These are phyloP conservation scores for Pseudocercospora crystallina DNA, from an alignment of 2,329 filamentous ascomycete genomes.

Conservation along the genomic window DNA sequence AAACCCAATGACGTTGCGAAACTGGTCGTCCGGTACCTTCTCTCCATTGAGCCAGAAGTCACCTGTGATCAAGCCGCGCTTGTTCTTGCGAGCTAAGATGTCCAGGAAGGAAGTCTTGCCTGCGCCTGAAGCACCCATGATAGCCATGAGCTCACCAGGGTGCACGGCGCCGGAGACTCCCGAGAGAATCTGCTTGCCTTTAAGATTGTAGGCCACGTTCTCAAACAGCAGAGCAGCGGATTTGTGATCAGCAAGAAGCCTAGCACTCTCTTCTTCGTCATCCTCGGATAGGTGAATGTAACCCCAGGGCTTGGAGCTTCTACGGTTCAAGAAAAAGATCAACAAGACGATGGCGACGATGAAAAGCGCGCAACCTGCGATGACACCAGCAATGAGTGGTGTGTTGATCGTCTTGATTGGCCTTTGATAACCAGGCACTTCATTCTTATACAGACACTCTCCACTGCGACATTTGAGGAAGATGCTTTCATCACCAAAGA, in stretches of 20 bases:
- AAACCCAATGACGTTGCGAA: conserved; percentile 89
- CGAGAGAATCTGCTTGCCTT: conserved; percentile 80
- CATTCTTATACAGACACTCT: conserved; percentile 89
- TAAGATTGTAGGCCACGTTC: conserved; percentile 81
- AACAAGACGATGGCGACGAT: conserved; percentile 80
- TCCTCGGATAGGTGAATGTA: conserved; percentile 77
- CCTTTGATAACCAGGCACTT: conserved; percentile 85
- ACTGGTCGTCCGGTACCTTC: conserved; percentile 79
- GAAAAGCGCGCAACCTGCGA: conserved; percentile 81
- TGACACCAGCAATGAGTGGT: conserved; percentile 89
- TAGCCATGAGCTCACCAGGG: conserved; percentile 92
- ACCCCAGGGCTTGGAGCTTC: conserved; percentile 62
- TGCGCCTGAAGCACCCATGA: conserved; percentile 97
- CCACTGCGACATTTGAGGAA: conserved; percentile 77
- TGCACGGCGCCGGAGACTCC: conserved; percentile 83
- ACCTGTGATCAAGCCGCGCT: conserved; percentile 74
- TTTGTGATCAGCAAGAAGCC: conserved; percentile 88
- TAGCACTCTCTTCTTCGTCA: conserved; percentile 78
- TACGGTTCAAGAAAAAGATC: conserved; percentile 84
- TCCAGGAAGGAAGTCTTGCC: conserved; percentile 97
- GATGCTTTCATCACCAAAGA: conserved; percentile 93
- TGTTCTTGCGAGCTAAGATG: conserved; percentile 95
- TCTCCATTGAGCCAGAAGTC: conserved; percentile 93
- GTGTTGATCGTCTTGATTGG: conserved; percentile 96
- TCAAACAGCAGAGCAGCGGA: conserved; percentile 86